Conservation (phyloP, 2,329 filamentous ascomycete species). For the Alternaria sp. region DNA sequence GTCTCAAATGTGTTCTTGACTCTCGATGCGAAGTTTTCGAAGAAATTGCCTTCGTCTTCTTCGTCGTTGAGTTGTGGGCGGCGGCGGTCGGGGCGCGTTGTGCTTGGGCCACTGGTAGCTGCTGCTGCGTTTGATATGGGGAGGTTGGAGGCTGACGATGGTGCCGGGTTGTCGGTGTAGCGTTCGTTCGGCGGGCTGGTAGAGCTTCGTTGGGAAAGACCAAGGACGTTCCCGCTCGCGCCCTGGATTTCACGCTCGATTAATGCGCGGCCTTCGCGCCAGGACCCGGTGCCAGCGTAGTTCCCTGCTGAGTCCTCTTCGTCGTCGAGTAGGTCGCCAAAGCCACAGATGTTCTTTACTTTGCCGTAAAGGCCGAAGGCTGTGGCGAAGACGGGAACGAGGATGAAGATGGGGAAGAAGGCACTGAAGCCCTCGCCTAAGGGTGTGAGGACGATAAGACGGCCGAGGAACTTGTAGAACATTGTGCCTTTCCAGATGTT, state of each 20-base stretch:
- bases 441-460: slow-evolving; percentile 80
- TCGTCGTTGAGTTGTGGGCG: slow-evolving; percentile 56
- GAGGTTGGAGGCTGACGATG: slow-evolving; percentile 3
- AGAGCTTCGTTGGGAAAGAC: slow-evolving; percentile 29
- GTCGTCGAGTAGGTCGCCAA: slow-evolving; percentile 79
- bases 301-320: slow-evolving; percentile 66
- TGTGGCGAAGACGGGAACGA: slow-evolving; percentile 84
- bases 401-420: slow-evolving; percentile 85
- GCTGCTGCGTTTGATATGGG: background rate
- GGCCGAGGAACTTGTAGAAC: slow-evolving; percentile 87
- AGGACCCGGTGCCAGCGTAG: slow-evolving; percentile 78
- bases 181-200: slow-evolving; percentile 27
- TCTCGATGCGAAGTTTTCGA: slow-evolving; percentile 81
- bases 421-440: slow-evolving; percentile 85
- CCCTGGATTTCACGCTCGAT: slow-evolving; percentile 78
- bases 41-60: slow-evolving; percentile 79
- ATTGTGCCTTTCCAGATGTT: slow-evolving; percentile 76
- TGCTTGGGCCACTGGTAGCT: slow-evolving; percentile 18
- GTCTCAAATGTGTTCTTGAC: slow-evolving; percentile 92
- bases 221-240: slow-evolving; percentile 47
- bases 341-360: slow-evolving; percentile 77
- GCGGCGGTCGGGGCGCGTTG: slow-evolving; percentile 18
- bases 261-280: slow-evolving; percentile 89
- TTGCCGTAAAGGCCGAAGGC: slow-evolving; percentile 89
- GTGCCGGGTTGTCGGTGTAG: slow-evolving; percentile 30